Evolutionary conservation across 306 rosid species (phyloP).

Genomic region (Abrus pulchellus): DNA sequence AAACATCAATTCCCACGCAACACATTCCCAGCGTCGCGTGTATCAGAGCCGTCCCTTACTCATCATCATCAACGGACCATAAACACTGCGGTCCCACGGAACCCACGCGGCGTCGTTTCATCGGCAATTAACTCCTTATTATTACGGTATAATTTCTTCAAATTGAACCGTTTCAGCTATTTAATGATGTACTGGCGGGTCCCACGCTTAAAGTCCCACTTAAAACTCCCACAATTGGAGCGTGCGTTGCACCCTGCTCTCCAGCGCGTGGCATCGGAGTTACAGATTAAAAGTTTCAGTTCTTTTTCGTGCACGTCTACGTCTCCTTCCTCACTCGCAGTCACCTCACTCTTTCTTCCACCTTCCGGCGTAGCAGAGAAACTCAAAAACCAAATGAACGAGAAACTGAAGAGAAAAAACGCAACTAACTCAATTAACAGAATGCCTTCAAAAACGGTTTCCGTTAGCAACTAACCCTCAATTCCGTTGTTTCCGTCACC

Average conservation of each 20-base stretch:
- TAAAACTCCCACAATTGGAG: neutral
- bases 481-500: neutral
- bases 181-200: conserved; percentile 8
- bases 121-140: neutral
- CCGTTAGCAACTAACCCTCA: neutral
- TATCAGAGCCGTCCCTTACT: conserved; percentile 36
- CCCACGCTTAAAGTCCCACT: neutral
- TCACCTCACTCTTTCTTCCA: neutral
- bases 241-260: neutral
- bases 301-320: conserved; percentile 44
- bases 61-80: neutral
- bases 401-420: conserved; percentile 27
- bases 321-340: neutral
- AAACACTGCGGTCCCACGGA: neutral
- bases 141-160: neutral
- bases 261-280: conserved; percentile 26
- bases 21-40: neutral
- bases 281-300: conserved; percentile 19
- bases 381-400: neutral
- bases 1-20: neutral
- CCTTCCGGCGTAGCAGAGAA: conserved; percentile 22
- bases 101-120: conserved; percentile 19
- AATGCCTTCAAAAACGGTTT: conserved; percentile 36
- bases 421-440: conserved; percentile 1
- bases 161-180: conserved; percentile 1